phyloP scores from a whole-genome alignment of 2,329 filamentous ascomycete species.

The Corinectria fuckeliana region DNA sequence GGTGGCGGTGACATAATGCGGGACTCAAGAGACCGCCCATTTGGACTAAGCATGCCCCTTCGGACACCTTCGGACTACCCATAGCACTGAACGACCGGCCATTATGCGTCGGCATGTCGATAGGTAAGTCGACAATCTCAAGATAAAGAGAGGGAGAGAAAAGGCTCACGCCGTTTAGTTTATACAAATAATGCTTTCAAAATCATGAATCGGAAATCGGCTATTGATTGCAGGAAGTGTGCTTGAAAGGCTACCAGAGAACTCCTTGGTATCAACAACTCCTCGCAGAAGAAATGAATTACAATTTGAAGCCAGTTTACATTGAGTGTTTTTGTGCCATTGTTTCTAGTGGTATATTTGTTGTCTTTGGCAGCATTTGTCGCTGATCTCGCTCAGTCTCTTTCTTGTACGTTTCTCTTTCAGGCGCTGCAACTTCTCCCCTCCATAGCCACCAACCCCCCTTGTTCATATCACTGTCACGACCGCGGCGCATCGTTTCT shows the following conservation, averaged over 20 bases:
- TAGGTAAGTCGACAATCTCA: no score
- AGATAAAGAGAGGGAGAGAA: not conserved
- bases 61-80: not conserved
- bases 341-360: not conserved
- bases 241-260: not conserved
- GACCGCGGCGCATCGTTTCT: not conserved
- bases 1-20: conserved; percentile 33
- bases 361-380: not conserved
- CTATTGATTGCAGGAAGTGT: not conserved
- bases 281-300: not conserved
- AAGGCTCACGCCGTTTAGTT: not conserved
- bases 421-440: not conserved
- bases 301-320: not conserved
- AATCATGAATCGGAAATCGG: not conserved
- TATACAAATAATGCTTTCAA: not conserved
- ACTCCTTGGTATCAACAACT: not conserved
- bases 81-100: not conserved
- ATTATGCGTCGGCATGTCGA: no score
- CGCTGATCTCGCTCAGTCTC: not conserved
- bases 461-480: not conserved
- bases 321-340: not conserved
- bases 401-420: not conserved
- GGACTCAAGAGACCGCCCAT: conserved; percentile 2
- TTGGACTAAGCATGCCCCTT: not conserved
- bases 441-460: not conserved